Base-by-base conservation (phyloP, 106 monocot genomes). In the Narthecium ossifragum region DNA sequence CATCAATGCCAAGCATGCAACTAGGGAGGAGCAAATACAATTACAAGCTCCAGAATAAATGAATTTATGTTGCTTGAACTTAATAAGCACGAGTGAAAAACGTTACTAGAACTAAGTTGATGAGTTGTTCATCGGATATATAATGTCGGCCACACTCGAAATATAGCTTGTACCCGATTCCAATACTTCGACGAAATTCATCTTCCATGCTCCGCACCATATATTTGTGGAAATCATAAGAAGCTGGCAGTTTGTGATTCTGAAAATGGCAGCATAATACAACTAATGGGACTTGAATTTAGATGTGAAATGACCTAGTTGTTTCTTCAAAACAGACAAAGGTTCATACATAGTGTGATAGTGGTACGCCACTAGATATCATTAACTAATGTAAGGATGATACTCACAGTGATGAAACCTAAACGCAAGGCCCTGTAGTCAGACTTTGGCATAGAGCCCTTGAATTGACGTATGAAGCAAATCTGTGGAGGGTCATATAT, bases 161-260 rank as follows among this genome's bases (percentile, higher is more conserved):
- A 22, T 17, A 40, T 51, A 29, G 24, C 41, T 31, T 55, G 24
- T 72, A 92, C 92, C 92, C 83, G 61, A 92, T 92, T 10, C 92
- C 92, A 66, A 92, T 69, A 58, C 76, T 92, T 46, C 75, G 83
- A 68, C 77, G 76, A 68, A 80, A 92, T 63, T 92, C 86, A 70
- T 92, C 86, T 75, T 92, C 92, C 92, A 92, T 92, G 80, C 92
- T 86, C 36, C 92, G 74, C 49, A 92, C 92, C 68, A 92, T 86
- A 56, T 83, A 92, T 38, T 86, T 92, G 23, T 92, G 92, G 55
- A 92, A 92, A 60, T 92, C 61, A 69, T 92, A 92, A 28, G 86
- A 78, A 54, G 62, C 46, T n/a, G 82, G 86, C 23, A 92, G 59
- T 61, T 78, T 86, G 62, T 92, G 92, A 64, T 86, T 82, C 92